A percentile compares a stretch with the other conserved stretches of the same genome.
Conservation (phyloP, 78 protist genomes). For the Dictyostelium intermedium region DNA sequence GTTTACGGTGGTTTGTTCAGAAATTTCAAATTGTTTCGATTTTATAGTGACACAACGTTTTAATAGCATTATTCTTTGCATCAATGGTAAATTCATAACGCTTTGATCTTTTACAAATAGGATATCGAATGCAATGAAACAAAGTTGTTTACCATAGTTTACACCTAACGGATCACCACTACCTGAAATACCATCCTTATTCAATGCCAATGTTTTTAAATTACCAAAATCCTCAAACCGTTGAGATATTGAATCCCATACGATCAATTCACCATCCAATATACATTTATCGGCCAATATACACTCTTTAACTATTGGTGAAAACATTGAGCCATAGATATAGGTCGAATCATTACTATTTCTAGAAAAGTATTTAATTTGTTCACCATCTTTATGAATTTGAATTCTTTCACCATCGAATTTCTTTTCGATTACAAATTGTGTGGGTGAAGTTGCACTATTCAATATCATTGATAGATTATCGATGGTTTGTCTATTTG, state of each 20-base stretch:
- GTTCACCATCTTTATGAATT: conserved; percentile 78
- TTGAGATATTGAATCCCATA: conserved; percentile 77
- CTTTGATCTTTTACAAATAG: conserved; percentile 80
- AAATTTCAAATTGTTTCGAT: conserved; percentile 62
- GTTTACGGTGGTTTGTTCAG: conserved; percentile 2
- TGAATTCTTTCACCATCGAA: conserved; percentile 94
- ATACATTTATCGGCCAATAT: conserved; percentile 72
- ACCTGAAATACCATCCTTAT: conserved; percentile 21
- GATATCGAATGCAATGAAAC: conserved; percentile 88
- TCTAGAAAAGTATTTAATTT: conserved; percentile 58
- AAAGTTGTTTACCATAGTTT: conserved; percentile 80
- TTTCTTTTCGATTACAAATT: conserved; percentile 82
- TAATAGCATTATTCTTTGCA: conserved; percentile 35
- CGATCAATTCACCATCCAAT: conserved; percentile 92
- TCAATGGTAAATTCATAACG: conserved; percentile 60
- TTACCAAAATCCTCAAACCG: conserved; percentile 89
- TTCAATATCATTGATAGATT: conserved; percentile 27
- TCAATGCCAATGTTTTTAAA: conserved; percentile 67
- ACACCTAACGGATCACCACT: conserved; percentile 9
- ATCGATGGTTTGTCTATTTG: conserved; percentile 59
- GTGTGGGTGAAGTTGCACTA: not conserved
- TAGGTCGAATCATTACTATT: conserved; percentile 80
- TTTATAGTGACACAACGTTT: conserved; percentile 49
- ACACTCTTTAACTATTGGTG: conserved; percentile 53
- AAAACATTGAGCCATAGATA: conserved; percentile 57